Base-by-base conservation (phyloP, 345 rosid genomes). In the Bruguiera sexangula region DNA sequence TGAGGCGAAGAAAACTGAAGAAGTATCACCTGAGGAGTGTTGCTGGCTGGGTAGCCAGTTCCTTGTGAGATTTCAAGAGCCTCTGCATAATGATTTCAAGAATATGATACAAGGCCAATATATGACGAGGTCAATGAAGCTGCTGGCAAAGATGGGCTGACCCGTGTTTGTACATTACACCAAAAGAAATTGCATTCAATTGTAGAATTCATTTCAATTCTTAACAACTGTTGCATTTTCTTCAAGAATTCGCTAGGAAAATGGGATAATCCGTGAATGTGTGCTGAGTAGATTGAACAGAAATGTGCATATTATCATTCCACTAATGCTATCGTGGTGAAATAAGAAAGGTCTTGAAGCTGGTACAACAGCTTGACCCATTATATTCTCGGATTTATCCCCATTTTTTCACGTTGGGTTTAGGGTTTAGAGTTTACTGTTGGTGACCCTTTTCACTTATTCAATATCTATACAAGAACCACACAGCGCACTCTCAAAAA, bases 1-100 rank as follows among this genome's bases (percentile, higher is more conserved):
- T 51, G 51, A 81, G 89, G 53, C 71, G 92, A 60, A 87, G 92
- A 76, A 84, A 85, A 73, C 79, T 83, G 78, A 85, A 82, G 86
- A 87, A 86, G 74, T 83, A 80, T 59, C 66, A 73, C 69, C 46
- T 75, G 63, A 80, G 65, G 71, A 83, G 80, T 46, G 75, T 68
- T 48, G 71, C 26, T 50, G 83, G 74, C 21, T 26, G 36, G 79
- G 65, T 71, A 59, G 70, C 81, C 5, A 69, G 51, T 52, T 68
- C 52, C 32, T 58, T 21, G 51, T 22, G 29, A 27, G 8, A 21
- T 58, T 30, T 53, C 60, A 16, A 70, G 66, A 53, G 34, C 29
- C 15, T 24, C 29, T 21, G 6, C 26, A 21, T 55, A 22, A 10
- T 22, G 59, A 21, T 3, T 22, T 55, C 29, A 22, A 22, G 59